phyloP scores from a whole-genome alignment of 1,284 basidiomycete species.

The Leccinum fuscescens region DNA sequence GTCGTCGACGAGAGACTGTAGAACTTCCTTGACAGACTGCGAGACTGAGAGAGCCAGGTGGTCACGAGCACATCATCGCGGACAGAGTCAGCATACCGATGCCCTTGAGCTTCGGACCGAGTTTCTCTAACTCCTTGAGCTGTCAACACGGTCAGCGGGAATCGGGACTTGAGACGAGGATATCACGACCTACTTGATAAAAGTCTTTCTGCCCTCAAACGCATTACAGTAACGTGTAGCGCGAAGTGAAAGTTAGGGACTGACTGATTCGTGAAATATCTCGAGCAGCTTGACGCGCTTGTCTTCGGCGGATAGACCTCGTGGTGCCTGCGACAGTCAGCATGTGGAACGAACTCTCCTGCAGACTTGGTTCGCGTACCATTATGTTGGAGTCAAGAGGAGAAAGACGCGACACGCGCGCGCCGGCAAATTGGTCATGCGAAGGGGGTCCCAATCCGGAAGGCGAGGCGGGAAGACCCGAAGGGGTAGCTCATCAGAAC shows the following conservation, averaged over 20 bases:
- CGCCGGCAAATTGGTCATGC: background rate
- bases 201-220: slow-evolving; percentile 71
- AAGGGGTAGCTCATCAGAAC: no score
- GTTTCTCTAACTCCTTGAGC: slow-evolving; percentile 88
- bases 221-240: slow-evolving; percentile 1
- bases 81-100: slow-evolving; percentile 56
- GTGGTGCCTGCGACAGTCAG: slow-evolving; percentile 55
- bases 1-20: slow-evolving; percentile 83
- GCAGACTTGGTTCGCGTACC: slow-evolving; percentile 19
- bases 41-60: slow-evolving; percentile 50
- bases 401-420: background rate
- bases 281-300: slow-evolving; percentile 79
- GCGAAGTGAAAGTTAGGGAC: slow-evolving; percentile 16
- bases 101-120: slow-evolving; percentile 80
- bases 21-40: slow-evolving; percentile 84
- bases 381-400: slow-evolving; percentile 8
- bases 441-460: no score
- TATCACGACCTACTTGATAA: slow-evolving; percentile 53
- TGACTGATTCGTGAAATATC: slow-evolving; percentile 85
- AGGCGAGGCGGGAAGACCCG: no score
- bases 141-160: slow-evolving; percentile 30
- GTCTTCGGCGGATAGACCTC: slow-evolving; percentile 77
- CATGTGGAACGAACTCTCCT: background rate
- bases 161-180: background rate
- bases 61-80: background rate